A percentile compares a stretch with the other conserved stretches of the same genome.
These are phyloP conservation scores for Jacaranda mimosifolia DNA, from an alignment of 257 asterid species.

Conservation along the genomic window DNA sequence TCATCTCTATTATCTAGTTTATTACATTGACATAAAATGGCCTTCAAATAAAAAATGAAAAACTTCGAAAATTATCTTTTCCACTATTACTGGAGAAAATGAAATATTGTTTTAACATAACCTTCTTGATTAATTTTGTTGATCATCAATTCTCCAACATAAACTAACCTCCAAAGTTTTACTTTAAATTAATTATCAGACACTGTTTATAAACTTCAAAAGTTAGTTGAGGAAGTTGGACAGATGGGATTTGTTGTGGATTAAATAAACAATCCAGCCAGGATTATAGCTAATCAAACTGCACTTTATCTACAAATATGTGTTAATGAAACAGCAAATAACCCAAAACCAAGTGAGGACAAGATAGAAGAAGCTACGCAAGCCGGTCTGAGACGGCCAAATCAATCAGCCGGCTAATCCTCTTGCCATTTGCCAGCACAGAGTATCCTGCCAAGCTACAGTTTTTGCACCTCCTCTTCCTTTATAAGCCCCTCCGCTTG, in stretches of 20 bases:
- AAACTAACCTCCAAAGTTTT: slow-evolving; percentile 25
- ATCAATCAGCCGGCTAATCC: slow-evolving; percentile 62
- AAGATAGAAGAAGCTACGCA: slow-evolving; percentile 49
- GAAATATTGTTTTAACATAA: not conserved
- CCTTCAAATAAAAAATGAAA: not conserved
- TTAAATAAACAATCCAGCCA: slow-evolving; percentile 18
- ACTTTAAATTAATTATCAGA: not conserved
- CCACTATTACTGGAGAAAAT: not conserved
- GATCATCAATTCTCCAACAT: not conserved
- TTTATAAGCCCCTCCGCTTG: slow-evolving; percentile 62
- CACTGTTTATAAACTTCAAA: slow-evolving; percentile 25
- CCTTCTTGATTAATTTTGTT: too few relatives aligned
- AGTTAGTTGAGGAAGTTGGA: slow-evolving; percentile 53
- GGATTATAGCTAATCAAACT: slow-evolving; percentile 15
- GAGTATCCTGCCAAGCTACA: slow-evolving; percentile 21
- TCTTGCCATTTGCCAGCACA: slow-evolving; percentile 58
- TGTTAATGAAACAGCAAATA: slow-evolving; percentile 38
- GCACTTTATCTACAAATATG: slow-evolving; percentile 29
- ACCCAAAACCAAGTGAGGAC: slow-evolving; percentile 52
- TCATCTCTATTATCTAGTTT: not conserved
- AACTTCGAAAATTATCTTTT: not conserved
- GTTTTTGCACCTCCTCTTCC: slow-evolving; percentile 25
- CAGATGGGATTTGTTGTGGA: slow-evolving; percentile 26
- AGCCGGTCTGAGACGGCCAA: slow-evolving; percentile 70
- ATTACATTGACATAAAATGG: too few relatives aligned